Percentiles rank a stretch among this genome's conserved stretches.
These are phyloP conservation scores for Ceratorhiza oryzae-sativae DNA, from an alignment of 1,284 basidiomycete genomes.

Conservation along the genomic window DNA sequence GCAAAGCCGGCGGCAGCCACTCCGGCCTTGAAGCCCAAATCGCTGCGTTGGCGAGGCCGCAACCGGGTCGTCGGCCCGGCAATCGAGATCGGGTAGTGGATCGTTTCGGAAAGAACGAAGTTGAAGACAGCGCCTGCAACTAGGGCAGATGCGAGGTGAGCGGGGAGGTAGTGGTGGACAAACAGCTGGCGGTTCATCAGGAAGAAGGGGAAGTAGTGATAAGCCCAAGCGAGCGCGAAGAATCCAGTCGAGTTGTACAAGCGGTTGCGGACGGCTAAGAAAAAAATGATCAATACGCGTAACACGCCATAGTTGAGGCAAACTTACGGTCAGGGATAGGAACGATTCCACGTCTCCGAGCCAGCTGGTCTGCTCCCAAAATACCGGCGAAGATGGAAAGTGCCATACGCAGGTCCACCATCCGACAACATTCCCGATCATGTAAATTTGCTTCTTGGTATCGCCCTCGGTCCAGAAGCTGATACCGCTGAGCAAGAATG, in stretches of 20 bases:
- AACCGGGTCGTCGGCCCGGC: conserved; percentile 66
- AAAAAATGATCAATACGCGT: conserved; percentile 13
- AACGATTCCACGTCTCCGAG: conserved; percentile 81
- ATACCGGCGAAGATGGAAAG: conserved; percentile 91
- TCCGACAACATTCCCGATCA: conserved; percentile 91
- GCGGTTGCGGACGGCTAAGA: conserved; percentile 82
- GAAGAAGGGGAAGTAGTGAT: conserved; percentile 98
- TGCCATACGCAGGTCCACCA: conserved; percentile 95
- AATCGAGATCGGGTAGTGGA: conserved; percentile 90
- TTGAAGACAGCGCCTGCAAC: conserved; percentile 91
- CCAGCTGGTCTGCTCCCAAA: conserved; percentile 86
- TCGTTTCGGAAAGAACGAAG: conserved; percentile 89
- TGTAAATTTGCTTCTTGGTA: conserved; percentile 90
- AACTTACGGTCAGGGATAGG: conserved; percentile 85
- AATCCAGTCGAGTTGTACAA: conserved; percentile 95
- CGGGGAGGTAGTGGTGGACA: conserved; percentile 97
- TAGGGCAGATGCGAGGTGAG: conserved; percentile 89
- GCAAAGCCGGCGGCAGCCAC: conserved; percentile 63
- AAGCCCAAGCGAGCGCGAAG: conserved; percentile 93
- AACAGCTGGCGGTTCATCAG: conserved; percentile 97
- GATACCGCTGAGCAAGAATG: conserved; percentile 93
- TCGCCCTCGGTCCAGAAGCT: conserved; percentile 96
- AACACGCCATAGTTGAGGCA: not conserved
- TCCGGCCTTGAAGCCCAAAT: conserved; percentile 71
- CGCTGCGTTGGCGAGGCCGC: conserved; percentile 70